These are phyloP conservation scores for Solanum infundibuliforme DNA, from an alignment of 257 asterid genomes.

Conservation along the genomic window DNA sequence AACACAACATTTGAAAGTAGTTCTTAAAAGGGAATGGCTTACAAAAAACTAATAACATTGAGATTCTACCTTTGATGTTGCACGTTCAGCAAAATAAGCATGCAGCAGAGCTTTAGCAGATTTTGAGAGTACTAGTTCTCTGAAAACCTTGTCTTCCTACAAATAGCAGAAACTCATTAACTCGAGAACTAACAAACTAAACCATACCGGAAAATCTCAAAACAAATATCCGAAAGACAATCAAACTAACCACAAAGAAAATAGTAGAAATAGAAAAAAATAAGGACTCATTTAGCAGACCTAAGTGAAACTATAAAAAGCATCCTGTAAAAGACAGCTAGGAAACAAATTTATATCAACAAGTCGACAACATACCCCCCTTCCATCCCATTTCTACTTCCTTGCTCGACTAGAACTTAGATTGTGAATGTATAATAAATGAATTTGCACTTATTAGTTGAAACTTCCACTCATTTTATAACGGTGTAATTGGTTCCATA, in stretches of 20 bases:
- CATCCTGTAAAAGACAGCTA: not conserved
- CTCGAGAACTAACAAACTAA: not conserved
- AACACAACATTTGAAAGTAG: not conserved
- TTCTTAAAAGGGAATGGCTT: not conserved
- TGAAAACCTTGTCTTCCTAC: slow-evolving; percentile 43
- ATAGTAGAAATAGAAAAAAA: not conserved
- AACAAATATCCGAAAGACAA: not conserved
- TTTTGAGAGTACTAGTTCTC: slow-evolving; percentile 42
- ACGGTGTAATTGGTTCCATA: not conserved
- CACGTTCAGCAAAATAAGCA: slow-evolving; percentile 42
- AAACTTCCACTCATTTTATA: not conserved
- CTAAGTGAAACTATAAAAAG: not conserved
- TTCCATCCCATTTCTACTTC: not conserved
- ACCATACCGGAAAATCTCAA: not conserved
- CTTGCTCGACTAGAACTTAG: not conserved
- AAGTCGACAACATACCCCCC: not conserved
- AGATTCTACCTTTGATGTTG: slow-evolving; percentile 29
- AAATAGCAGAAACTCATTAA: not conserved
- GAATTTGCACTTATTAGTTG: not conserved
- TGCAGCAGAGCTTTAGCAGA: slow-evolving; percentile 45
- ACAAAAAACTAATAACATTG: not conserved
- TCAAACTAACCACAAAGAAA: not conserved
- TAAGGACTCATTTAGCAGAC: not conserved
- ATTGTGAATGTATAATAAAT: not conserved
- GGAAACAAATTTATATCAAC: not conserved